These are phyloP conservation scores for Darksidea phi DNA, from an alignment of 495 filamentous ascomycete genomes.

Conservation along the genomic window DNA sequence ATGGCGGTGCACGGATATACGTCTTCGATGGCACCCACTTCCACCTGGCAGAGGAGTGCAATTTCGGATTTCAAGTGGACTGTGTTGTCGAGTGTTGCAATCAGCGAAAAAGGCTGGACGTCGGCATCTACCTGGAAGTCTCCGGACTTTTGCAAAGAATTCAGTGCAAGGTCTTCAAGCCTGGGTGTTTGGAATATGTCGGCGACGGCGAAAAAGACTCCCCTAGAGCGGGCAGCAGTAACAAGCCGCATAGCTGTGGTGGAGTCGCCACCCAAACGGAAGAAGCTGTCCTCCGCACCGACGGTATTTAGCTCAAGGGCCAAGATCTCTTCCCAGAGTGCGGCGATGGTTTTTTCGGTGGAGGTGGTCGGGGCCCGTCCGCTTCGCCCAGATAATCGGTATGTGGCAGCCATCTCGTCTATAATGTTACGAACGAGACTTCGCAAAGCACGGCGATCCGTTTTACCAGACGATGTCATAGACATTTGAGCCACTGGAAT, in stretches of 20 bases:
- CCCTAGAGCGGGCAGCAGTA: constrained; percentile 9
- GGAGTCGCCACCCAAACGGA: constrained; percentile 28
- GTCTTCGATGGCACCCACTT: constrained; percentile 51
- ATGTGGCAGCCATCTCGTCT: too few species aligned
- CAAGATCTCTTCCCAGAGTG: constrained; percentile 24
- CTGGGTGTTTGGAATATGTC: constrained; percentile 29
- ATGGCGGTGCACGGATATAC: constrained; percentile 69
- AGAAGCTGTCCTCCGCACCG: constrained; percentile 27
- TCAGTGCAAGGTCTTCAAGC: constrained; percentile 19
- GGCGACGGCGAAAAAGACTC: constrained; percentile 17
- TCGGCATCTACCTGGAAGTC: too few species aligned
- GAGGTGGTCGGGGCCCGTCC: constrained; percentile 19
- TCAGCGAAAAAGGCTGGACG: constrained; percentile 13
- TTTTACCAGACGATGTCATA: constrained; percentile 20
- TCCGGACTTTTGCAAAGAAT: too few species aligned
- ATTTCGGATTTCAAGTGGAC: constrained; percentile 16
- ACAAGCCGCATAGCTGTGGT: constrained; percentile 29
- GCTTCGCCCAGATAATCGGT: too few species aligned
- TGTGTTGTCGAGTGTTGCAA: constrained; percentile 4
- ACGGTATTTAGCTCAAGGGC: constrained; percentile 13
- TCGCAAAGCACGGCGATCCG: constrained; percentile 19
- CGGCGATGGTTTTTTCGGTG: constrained; percentile 15
- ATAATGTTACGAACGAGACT: background rate
- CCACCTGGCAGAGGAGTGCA: constrained; percentile 32
- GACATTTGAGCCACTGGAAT: constrained; percentile 24